Percentiles rank a stretch among this genome's conserved stretches.
Conservation (phyloP, 108 stramenopile species). For the Nannochloropsis gaditana region DNA sequence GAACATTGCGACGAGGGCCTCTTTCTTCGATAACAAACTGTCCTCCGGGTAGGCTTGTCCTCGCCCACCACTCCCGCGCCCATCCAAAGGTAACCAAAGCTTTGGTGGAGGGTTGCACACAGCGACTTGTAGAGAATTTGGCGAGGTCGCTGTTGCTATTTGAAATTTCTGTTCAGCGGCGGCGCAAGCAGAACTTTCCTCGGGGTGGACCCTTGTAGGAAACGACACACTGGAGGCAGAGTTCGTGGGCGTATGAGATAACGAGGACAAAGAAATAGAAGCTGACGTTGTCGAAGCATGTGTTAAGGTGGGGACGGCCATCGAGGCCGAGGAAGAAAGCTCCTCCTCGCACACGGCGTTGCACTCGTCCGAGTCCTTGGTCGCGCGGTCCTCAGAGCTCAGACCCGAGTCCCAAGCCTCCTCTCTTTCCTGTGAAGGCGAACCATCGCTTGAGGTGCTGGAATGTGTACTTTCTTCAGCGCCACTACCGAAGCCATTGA, state of each 20-base stretch:
- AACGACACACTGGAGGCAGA: not conserved
- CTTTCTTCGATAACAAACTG: slow-evolving; percentile 37
- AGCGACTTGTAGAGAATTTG: not conserved
- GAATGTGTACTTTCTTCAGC: not conserved
- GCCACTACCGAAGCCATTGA: not conserved
- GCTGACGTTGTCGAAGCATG: not conserved
- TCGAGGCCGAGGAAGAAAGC: not conserved
- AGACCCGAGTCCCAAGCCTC: too few species aligned
- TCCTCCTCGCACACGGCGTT: not conserved
- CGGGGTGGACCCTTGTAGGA: not conserved
- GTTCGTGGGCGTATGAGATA: not conserved
- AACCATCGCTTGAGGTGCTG: not conserved
- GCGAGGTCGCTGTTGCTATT: not conserved
- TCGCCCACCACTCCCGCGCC: slow-evolving; percentile 37
- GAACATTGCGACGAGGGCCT: slow-evolving; percentile 33
- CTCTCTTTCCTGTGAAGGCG: too few species aligned
- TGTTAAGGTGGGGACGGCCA: not conserved
- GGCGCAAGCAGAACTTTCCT: not conserved
- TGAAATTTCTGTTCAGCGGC: not conserved
- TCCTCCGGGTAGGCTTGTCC: slow-evolving; percentile 42
- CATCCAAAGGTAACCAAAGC: not conserved
- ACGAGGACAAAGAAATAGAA: not conserved
- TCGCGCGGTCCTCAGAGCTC: too few species aligned
- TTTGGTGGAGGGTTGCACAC: not conserved
- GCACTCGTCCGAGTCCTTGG: not conserved